Base-by-base conservation (phyloP, 2,329 filamentous ascomycete genomes). In the Ceratocystis alfenasii region DNA sequence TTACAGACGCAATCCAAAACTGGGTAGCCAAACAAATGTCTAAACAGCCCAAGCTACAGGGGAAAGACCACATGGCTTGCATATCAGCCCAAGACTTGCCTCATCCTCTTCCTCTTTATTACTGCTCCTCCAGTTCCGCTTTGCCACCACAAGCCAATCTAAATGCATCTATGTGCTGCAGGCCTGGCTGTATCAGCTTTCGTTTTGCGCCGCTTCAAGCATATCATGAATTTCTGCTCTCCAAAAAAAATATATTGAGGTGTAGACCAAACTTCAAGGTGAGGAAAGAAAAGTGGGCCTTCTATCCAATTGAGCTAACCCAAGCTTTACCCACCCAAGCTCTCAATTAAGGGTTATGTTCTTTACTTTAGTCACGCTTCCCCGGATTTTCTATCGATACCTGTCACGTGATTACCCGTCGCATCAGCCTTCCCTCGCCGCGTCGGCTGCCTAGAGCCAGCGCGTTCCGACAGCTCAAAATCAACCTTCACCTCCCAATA, bases 391-490 rank as follows among this genome's bases (percentile, higher is more conserved):
- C 20, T 33, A 25, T 17, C 8, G 28, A 30, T n/a, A 60, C 5
- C 1, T 10, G 3, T 60, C 65, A 66, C 62, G 62, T 66, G 65
- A 66, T 5, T 20, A 66, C 65, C 61, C 60, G 65, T 63, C 41
- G 22, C 20, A 22, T 15, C 30, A 36, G 28, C 48, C 22, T 20
- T 45, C n/a, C 17, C 60, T 17, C 48, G 36, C 17, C 65, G 62
- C 65, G 65, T 66, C 50, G 28, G 60, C 41, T 66, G 61, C 62
- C 65, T 64, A 28, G 17, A 6, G 10, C 6, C 36, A 57, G 62
- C 62, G 62, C 62, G 62, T 64, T 48, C 28, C 36, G n/a, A 6
- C 46, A 36, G 25, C 15, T 17, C 55, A 33, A 33, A 28, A 36
- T 5, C 57, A 57, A 46, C 45, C 44, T 60, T 50, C 45, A 22